Percentiles rank a stretch among this genome's conserved stretches.
phyloP scores from a whole-genome alignment of 257 asterid genomes.

The Penstemon barbatus region DNA sequence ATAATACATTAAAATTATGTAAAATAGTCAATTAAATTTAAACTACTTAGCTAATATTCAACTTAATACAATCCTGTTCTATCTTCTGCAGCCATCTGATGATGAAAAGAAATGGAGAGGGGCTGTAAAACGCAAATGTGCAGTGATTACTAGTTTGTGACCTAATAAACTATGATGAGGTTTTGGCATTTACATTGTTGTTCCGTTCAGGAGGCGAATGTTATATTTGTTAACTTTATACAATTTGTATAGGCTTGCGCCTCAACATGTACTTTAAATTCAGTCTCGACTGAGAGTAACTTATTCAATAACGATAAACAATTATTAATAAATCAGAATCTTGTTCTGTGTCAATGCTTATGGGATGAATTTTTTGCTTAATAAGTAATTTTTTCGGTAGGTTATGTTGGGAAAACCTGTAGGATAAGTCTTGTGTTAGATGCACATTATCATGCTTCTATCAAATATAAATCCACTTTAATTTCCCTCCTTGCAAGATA shows the following conservation, averaged over 20 bases:
- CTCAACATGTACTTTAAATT: constrained; percentile 14
- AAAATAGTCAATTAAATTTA: background rate
- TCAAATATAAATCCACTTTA: background rate
- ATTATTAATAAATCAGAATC: background rate
- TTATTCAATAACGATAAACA: background rate
- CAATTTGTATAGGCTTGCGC: constrained; percentile 1
- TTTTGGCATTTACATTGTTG: background rate
- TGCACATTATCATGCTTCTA: constrained; percentile 16
- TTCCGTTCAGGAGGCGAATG: background rate
- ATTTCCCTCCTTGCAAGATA: background rate
- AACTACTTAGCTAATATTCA: background rate
- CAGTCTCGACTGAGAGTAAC: too few relatives aligned
- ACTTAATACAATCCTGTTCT: background rate
- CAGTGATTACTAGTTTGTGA: constrained; percentile 34
- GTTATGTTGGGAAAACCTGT: too few relatives aligned
- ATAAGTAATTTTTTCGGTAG: too few relatives aligned
- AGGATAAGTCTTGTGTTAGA: too few relatives aligned
- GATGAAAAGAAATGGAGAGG: constrained; percentile 49
- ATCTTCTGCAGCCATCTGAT: constrained; percentile 47
- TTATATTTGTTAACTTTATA: background rate
- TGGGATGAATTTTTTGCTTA: too few relatives aligned
- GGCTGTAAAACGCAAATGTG: constrained; percentile 51
- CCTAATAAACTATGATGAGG: constrained; percentile 22
- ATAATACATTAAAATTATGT: background rate
- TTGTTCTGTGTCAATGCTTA: too few relatives aligned